Base-by-base conservation (phyloP, 2,329 filamentous ascomycete species). In the Neofusicoccum parvum region DNA sequence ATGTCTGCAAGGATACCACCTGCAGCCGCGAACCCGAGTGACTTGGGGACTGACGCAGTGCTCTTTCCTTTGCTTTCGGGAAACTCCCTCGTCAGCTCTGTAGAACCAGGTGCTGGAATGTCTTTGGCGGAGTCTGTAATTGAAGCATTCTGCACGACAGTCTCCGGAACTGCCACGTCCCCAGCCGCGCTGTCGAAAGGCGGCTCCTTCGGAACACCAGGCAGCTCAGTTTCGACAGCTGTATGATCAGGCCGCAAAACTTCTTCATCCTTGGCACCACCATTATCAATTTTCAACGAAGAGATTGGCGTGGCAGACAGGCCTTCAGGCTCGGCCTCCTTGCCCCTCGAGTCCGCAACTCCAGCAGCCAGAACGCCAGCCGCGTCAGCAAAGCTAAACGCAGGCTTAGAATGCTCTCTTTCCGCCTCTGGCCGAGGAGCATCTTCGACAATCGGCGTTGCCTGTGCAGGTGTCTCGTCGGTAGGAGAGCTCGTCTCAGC, bases 21-120 rank as follows among this genome's bases (percentile, higher is more conserved):
- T 14, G 59, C 59, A 32, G 15, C 59, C 20, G 59, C 59, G 9
- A 62, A 62, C 10, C 59, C 34, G 34, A 62, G 34, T 15, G 59
- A 11, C 2, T 20, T 5, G 0, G 27, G 5, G 3, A 12, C 20
- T 20, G 45, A 45, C 5, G 37, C 14, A 23, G 12, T 1, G 5
- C 15, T 46, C 23, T 20, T 46, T n/a, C 34, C 41, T 46, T 46
- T 12, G n/a, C 37, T 34, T 7, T 59, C 54, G 5, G 39, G 15
- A 14, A 14, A 9, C 11, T 34, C 15, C 12, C 3, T 34, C 11
- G 3, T 36, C 11, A 23, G 23, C 1, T 23, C 37, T 6, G 37
- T n/a, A 9, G 37, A 10, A 41, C 27, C 17, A 43, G 14, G 27
- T 5, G 7, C 54, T 11, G 14, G 9, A 10, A 23, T 10, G 6